These are phyloP conservation scores for Penicillium angulare DNA, from an alignment of 495 filamentous ascomycete species.

Conservation along the genomic window DNA sequence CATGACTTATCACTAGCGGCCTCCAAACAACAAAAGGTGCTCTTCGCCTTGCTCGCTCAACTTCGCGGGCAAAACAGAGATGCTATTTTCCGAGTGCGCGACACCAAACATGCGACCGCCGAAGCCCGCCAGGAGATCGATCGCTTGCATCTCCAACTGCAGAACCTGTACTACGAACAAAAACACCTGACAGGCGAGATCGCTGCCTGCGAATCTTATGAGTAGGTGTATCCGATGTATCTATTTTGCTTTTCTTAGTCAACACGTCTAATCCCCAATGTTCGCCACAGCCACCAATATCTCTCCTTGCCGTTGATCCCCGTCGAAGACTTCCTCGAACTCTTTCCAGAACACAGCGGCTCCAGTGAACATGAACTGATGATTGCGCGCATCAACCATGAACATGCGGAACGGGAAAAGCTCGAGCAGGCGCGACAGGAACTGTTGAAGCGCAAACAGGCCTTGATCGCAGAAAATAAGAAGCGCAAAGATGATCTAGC, in stretches of 20 bases:
- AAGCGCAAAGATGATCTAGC: conserved; percentile 90
- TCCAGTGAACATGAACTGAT: conserved; percentile 76
- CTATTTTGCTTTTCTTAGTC: neutral
- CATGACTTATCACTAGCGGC: conserved; percentile 58
- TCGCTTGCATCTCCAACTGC: conserved; percentile 82
- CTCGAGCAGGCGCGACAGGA: conserved; percentile 85
- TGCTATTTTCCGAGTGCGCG: conserved; percentile 74
- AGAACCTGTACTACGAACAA: conserved; percentile 97
- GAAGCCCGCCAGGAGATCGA: conserved; percentile 91
- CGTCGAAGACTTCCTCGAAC: conserved; percentile 74
- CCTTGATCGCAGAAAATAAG: conserved; percentile 90
- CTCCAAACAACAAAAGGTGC: conserved; percentile 74
- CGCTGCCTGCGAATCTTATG: conserved; percentile 82
- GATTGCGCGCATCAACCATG: conserved; percentile 89
- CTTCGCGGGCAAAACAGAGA: conserved; percentile 80
- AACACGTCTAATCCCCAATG: neutral
- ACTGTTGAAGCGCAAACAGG: conserved; percentile 85
- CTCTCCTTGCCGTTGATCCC: conserved; percentile 79
- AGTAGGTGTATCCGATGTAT: conserved; percentile 57
- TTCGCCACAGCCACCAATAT: conserved; percentile 72
- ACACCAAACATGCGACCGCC: conserved; percentile 82
- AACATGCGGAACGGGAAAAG: conserved; percentile 79
- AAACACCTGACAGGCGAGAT: conserved; percentile 89
- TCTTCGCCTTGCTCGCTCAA: conserved; percentile 76
- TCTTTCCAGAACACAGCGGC: conserved; percentile 71